Evolutionary conservation across 164 flowering plant species (phyloP).

Genomic region (Chimonanthus praecox): DNA sequence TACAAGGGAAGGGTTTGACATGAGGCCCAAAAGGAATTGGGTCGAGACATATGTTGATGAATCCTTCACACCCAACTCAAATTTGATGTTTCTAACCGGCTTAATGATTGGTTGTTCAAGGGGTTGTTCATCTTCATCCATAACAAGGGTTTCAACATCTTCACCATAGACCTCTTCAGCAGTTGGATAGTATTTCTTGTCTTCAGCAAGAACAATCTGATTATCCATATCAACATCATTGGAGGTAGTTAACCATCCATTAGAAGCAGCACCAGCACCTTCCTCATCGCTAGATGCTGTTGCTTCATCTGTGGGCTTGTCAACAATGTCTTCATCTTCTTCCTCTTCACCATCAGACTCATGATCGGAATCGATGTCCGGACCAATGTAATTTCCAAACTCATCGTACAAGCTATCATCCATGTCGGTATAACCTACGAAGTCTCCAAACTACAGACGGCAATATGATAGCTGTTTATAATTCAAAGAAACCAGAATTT

Average conservation of each 20-base stretch:
- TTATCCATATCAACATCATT: constrained; percentile 87
- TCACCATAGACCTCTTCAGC: constrained; percentile 84
- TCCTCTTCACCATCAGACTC: constrained; percentile 69
- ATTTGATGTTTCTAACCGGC: constrained; percentile 80
- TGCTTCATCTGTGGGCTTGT: constrained; percentile 35
- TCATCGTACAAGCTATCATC: constrained; percentile 95
- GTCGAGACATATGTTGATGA: constrained; percentile 85
- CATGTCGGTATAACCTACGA: constrained; percentile 29
- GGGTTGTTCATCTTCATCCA: constrained; percentile 96
- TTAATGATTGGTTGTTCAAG: constrained; percentile 85
- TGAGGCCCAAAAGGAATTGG: constrained; percentile 83
- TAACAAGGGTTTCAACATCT: constrained; percentile 93
- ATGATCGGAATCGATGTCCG: constrained; percentile 91
- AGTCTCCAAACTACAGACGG: not conserved
- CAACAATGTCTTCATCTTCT: constrained; percentile 44
- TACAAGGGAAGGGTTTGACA: constrained; percentile 87
- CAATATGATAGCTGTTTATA: too few species aligned
- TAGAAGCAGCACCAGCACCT: constrained; percentile 30
- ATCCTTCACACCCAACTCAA: constrained; percentile 90
- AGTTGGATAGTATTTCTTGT: constrained; percentile 66
- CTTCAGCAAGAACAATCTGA: constrained; percentile 93
- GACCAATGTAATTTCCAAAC: constrained; percentile 98
- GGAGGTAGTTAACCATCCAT: constrained; percentile 77
- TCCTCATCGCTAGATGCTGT: constrained; percentile 49
- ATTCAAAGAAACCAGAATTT: not conserved